Evolutionary conservation across 371 early-diverging fungal genomes (phyloP), one percentile per base, ranked within the genome.

Genomic region (Apophysomyces variabilis): DNA sequence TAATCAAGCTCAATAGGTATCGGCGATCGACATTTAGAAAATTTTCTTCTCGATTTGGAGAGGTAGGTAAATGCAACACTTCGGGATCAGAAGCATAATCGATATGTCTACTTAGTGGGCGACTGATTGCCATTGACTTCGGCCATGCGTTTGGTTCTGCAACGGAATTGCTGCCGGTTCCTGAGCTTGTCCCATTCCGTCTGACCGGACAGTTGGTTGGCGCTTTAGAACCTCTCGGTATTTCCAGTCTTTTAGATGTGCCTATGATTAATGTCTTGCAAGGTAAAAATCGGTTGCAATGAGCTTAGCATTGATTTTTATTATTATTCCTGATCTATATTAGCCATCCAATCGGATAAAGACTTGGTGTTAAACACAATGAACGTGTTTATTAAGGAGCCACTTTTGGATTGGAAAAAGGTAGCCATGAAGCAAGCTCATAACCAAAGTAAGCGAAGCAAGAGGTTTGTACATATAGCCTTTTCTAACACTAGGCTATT

Each of bases 91-190:
- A 26, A 26, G 18, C 16, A 65, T 12, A 47, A 64, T 13, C 7
- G 11, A 12, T 16, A 36, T 16, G 0, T 58, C 37, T 57, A 18
- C 41, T 12, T 46, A 89, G 85, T 60, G 92, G 92, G 1, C 73
- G 76, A 14, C 63, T 91, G 32, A 70, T 91, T 39, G 82, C 85
- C 0, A 91, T 91, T 70, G 92, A 91, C 75, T 91, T 91, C 68
- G 92, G 92, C 0, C 87, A 90, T 68, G 92, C 92, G 5, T 91
- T 91, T 79, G 92, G 92, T 61, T 85, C 89, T 0, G 90, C 90
- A 5, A 87, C 92, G 0, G 89, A 90, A 66, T 62, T 86, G n/a
- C 71, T 89, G 0, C 86, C 89, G 7, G 77, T 90, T 3, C 90
- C 92, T 7, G 92, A 91, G 65, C 62, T 91, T 35, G 80, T 90